Percentiles rank a stretch among this genome's conserved stretches.
phyloP scores from a whole-genome alignment of 2,329 filamentous ascomycete genomes.

The Lachnellula cervina region DNA sequence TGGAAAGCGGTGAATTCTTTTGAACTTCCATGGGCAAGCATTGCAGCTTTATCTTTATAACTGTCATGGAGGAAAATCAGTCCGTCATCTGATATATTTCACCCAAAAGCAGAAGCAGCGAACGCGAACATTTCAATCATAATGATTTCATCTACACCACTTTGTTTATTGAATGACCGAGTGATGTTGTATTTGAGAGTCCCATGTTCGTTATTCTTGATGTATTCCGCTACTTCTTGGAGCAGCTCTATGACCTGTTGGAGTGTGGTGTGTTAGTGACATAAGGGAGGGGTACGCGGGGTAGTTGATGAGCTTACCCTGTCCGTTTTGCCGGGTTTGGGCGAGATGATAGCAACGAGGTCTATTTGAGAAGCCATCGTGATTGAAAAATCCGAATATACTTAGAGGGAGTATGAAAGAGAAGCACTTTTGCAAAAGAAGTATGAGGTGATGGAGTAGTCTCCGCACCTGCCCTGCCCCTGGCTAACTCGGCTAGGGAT shows the following conservation, averaged over 20 bases:
- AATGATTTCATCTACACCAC: slow-evolving; percentile 26
- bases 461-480: neutral
- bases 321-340: slow-evolving; percentile 26
- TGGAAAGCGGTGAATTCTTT: slow-evolving; percentile 18
- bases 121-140: slow-evolving; percentile 29
- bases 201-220: slow-evolving; percentile 25
- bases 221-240: slow-evolving; percentile 15
- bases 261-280: neutral
- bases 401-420: neutral
- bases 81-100: slow-evolving; percentile 3
- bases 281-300: neutral
- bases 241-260: slow-evolving; percentile 26
- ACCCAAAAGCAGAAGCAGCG: neutral
- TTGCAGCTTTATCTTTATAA: slow-evolving; percentile 27
- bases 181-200: slow-evolving; percentile 26
- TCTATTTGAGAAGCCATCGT: slow-evolving; percentile 22
- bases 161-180: slow-evolving; percentile 21
- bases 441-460: neutral
- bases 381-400: neutral
- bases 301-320: slow-evolving; percentile 15
- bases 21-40: slow-evolving; percentile 22
- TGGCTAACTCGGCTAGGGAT: neutral
- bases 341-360: slow-evolving; percentile 23
- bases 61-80: slow-evolving; percentile 6
- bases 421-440: neutral